These are phyloP conservation scores for Fusarium pseudocircinatum DNA, from an alignment of 2,329 filamentous ascomycete genomes.

Conservation along the genomic window DNA sequence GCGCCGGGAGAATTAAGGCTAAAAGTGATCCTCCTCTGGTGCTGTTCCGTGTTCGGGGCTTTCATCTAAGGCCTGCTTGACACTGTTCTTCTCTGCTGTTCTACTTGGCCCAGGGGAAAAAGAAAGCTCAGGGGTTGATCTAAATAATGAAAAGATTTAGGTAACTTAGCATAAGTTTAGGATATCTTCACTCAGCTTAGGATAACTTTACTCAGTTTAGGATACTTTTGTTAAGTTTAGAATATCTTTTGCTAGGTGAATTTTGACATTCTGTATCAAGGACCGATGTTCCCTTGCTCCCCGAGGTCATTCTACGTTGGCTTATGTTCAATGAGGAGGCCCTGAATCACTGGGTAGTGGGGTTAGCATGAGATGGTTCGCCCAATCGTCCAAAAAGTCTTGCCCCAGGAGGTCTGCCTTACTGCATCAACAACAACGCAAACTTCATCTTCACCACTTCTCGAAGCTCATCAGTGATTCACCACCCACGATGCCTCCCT, in stretches of 20 bases:
- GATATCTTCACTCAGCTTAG: neutral
- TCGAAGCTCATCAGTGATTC: neutral
- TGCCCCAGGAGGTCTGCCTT: neutral
- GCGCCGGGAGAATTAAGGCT: neutral
- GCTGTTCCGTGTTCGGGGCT: neutral
- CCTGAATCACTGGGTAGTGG: neutral
- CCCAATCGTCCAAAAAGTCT: neutral
- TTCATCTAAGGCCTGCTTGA: neutral
- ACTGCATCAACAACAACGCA: neutral
- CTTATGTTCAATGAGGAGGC: neutral
- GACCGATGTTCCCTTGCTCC: neutral
- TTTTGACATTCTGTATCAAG: fast-evolving
- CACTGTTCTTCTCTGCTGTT: neutral
- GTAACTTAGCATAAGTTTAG: neutral
- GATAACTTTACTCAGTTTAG: neutral
- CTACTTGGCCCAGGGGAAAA: neutral
- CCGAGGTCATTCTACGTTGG: fast-evolving
- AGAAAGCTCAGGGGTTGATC: fast-evolving
- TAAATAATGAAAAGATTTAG: neutral
- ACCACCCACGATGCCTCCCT: neutral
- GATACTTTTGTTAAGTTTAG: neutral
- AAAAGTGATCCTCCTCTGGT: neutral
- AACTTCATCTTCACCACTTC: neutral
- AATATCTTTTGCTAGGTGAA: fast-evolving
- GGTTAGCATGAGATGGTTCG: fast-evolving